phyloP scores from a whole-genome alignment of 2,329 filamentous ascomycete species.

The Neurospora sp. region DNA sequence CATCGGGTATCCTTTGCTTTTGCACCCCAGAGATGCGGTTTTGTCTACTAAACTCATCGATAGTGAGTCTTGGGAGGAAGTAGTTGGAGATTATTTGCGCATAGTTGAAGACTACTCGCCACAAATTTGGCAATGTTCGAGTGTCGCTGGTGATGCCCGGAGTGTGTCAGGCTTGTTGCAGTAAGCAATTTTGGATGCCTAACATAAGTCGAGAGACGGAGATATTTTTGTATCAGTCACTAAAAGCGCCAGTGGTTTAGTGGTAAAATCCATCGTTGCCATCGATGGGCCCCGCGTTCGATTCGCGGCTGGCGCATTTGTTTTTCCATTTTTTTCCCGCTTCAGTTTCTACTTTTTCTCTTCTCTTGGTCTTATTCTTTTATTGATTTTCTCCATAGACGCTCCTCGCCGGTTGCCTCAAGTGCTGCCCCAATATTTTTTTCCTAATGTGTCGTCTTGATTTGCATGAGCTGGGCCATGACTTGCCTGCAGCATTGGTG shows the following conservation, averaged over 20 bases:
- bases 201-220: rapidly evolving
- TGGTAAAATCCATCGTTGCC: constrained; percentile 46
- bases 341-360: not conserved
- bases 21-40: too few relatives aligned
- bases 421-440: not conserved
- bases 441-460: not conserved
- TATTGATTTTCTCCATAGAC: not conserved
- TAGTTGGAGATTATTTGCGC: not conserved
- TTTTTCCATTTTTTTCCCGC: not conserved
- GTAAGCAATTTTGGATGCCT: not conserved
- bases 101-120: not conserved
- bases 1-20: too few relatives aligned
- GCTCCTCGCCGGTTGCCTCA: not conserved
- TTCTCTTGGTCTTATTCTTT: not conserved
- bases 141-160: not conserved
- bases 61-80: not conserved
- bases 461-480: not conserved
- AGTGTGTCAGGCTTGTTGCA: not conserved
- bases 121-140: not conserved
- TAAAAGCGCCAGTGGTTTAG: constrained; percentile 32
- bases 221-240: rapidly evolving
- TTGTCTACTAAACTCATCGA: not conserved
- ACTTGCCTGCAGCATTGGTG: not conserved
- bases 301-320: constrained; percentile 18
- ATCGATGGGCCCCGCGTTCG: constrained; percentile 34